Conservation (phyloP, 129 eudicot genomes). For the Flaveria brownii region DNA sequence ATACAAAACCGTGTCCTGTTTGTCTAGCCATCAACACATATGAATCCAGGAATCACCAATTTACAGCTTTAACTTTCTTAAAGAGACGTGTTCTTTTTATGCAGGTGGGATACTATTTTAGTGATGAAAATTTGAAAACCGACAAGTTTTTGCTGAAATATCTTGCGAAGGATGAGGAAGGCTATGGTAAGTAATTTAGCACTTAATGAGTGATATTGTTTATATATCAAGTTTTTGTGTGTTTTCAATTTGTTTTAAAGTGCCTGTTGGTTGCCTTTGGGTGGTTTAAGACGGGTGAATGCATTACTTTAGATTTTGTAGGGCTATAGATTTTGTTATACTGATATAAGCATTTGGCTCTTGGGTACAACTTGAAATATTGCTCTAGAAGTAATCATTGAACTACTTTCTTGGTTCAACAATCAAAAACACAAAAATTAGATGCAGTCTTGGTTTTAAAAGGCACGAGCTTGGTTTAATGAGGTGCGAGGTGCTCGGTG, state of each 20-base stretch:
- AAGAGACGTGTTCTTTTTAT: slow-evolving; percentile 7
- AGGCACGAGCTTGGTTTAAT: too few relatives aligned
- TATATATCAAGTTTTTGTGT: background rate
- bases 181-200: slow-evolving; percentile 54
- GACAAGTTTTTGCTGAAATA: slow-evolving; percentile 73
- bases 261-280: background rate
- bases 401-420: background rate
- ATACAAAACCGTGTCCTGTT: too few relatives aligned
- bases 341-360: slow-evolving; percentile 11
- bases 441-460: background rate
- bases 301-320: background rate
- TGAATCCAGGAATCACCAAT: too few relatives aligned
- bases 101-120: slow-evolving; percentile 84
- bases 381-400: background rate
- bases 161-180: slow-evolving; percentile 55
- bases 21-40: too few relatives aligned
- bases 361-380: background rate
- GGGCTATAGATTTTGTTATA: background rate
- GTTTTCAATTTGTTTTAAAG: background rate
- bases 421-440: background rate
- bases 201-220: slow-evolving; percentile 3
- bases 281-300: slow-evolving; percentile 4
- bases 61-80: background rate
- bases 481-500: background rate
- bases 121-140: slow-evolving; percentile 73